Conservation (phyloP, 257 asterid genomes). For the Mitragyna speciosa region DNA sequence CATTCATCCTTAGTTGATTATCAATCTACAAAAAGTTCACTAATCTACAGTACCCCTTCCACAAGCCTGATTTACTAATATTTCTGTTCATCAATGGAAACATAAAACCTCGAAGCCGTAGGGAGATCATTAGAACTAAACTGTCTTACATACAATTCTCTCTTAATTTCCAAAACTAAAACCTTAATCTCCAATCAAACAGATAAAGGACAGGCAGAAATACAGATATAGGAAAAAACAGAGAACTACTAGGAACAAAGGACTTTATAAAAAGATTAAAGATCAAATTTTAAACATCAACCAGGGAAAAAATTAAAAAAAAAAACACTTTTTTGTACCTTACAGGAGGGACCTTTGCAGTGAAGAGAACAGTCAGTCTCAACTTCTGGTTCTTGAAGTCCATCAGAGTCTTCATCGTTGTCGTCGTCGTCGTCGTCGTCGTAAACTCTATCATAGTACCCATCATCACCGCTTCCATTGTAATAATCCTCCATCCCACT, state of each 20-base stretch:
- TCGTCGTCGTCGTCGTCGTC: conserved; percentile 19
- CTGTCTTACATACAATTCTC: background rate
- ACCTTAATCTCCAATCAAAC: background rate
- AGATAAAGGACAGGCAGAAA: background rate
- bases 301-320: background rate
- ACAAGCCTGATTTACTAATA: background rate
- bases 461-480: conserved; percentile 41
- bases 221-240: no score
- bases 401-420: conserved; percentile 3
- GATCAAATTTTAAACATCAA: background rate
- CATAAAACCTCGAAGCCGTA: background rate
- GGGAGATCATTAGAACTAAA: background rate
- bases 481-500: conserved; percentile 26
- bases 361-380: conserved; percentile 14
- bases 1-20: background rate
- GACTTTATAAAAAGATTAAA: background rate
- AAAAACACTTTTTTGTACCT: conserved; percentile 21
- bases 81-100: background rate
- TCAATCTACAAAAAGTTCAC: background rate
- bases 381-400: conserved; percentile 21
- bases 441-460: conserved; percentile 22
- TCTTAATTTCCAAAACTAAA: background rate
- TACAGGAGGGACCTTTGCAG: conserved; percentile 33
- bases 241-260: no score
- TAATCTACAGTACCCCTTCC: background rate